phyloP scores from a whole-genome alignment of 2,329 filamentous ascomycete genomes.

The Drechslerella coelobrocha region DNA sequence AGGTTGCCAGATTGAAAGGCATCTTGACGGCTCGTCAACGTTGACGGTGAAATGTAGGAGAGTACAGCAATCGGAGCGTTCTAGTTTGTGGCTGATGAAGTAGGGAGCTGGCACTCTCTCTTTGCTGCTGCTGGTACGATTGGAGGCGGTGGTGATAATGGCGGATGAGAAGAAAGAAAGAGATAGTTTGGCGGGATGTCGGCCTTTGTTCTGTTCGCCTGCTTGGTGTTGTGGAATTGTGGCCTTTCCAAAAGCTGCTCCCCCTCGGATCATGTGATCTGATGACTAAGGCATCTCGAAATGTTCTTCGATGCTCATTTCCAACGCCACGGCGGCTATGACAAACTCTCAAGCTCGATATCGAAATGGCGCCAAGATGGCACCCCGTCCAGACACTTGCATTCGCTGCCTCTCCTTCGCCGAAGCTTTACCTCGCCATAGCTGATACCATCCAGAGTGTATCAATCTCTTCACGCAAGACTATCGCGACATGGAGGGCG shows the following conservation, averaged over 20 bases:
- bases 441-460: conserved; percentile 35
- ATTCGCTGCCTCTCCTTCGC: conserved; percentile 8
- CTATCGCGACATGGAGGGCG: conserved; percentile 34
- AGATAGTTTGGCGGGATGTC: conserved; percentile 15
- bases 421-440: conserved; percentile 32
- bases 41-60: neutral
- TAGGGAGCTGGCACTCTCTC: neutral
- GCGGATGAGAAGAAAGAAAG: conserved; percentile 3
- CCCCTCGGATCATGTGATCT: conserved; percentile 11
- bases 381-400: conserved; percentile 39
- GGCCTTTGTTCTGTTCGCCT: conserved; percentile 27
- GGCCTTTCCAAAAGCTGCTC: conserved; percentile 45
- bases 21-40: conserved; percentile 34
- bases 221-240: conserved; percentile 46
- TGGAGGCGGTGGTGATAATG: neutral
- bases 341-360: neutral
- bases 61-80: neutral
- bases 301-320: neutral
- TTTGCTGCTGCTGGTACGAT: neutral
- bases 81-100: neutral
- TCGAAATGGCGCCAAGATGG: conserved; percentile 30
- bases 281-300: conserved; percentile 30
- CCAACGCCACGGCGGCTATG: neutral
- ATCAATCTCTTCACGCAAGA: conserved; percentile 22
- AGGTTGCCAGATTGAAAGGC: conserved; percentile 38